Base-by-base conservation (phyloP, 148 eudicot species). In the Bassia scoparia region DNA sequence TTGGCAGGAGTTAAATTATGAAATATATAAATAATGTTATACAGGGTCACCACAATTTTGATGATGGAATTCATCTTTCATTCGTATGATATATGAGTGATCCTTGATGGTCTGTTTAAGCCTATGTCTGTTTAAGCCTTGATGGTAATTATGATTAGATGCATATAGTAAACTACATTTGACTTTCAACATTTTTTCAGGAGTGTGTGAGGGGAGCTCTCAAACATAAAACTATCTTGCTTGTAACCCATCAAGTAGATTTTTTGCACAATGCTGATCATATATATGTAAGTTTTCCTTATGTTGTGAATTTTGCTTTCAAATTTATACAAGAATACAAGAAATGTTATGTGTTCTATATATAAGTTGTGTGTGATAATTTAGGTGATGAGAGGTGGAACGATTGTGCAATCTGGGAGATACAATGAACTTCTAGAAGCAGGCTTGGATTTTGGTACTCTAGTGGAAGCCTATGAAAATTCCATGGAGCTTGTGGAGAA, bases 191-290 rank as follows among this genome's bases (percentile, higher is more conserved):
- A 55, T 58, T 62, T 75, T 37, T 73, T 79, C 87, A 94, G 98
- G 93, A 91, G 73, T 95, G 98, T 75, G 82, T 91, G n/a, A 81
- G 96, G 78, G 97, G 98, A 72, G 89, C 84, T 34, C 90, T 95
- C 29, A 83, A 81, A 81, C 83, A 83, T 37, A 95, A 89, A 79
- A 95, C 98, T 37, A 68, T 95, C 35, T 60, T 95, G 68, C 98
- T 95, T 29, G 98, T 95, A 33, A 95, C 98, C 5, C 98, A 95
- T 76, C 98, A 95, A 86, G 97, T 95, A 5, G 97, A 91, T 81
- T 95, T 95, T 83, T 76, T 95, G 86, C 96, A 89, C 70, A 95
- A 91, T 79, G 85, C 89, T 61, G 92, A 95, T 80, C 90, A 81
- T 41, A 95, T 95, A 71, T 68, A 89, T 71, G 98, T 91, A 76